Evolutionary conservation across 192 early-diverging fungal genomes (phyloP).

Genomic region (Podila epigama): DNA sequence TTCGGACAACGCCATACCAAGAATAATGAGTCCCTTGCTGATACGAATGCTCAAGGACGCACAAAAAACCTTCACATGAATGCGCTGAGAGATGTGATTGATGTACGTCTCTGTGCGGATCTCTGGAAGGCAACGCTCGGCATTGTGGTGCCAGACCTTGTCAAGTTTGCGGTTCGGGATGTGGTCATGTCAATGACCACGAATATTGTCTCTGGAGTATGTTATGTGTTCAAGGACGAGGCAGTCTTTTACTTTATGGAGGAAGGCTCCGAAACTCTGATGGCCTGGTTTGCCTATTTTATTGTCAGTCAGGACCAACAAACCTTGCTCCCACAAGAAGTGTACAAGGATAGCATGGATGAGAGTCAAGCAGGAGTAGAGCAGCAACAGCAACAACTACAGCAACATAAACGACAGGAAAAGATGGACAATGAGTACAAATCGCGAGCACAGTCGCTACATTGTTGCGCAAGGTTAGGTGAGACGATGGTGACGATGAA

Average conservation of each 20-base stretch:
- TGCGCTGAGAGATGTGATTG: neutral
- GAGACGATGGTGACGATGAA: slow-evolving; percentile 18
- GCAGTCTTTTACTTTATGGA: slow-evolving; percentile 7
- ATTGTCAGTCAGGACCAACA: slow-evolving; percentile 13
- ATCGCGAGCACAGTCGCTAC: slow-evolving; percentile 4
- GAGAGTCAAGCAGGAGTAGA: neutral
- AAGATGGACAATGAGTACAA: slow-evolving; percentile 1
- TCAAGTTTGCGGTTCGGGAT: neutral
- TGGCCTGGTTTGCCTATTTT: slow-evolving; percentile 42
- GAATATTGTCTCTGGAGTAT: slow-evolving; percentile 24
- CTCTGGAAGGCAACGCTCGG: slow-evolving; percentile 16
- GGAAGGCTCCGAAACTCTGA: slow-evolving; percentile 18
- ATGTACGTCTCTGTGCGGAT: slow-evolving; percentile 2
- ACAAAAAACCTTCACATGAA: neutral
- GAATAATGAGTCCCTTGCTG: neutral
- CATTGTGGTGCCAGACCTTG: slow-evolving; percentile 3
- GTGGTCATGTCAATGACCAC: slow-evolving; percentile 4
- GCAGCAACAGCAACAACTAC: neutral
- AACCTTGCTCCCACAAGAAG: neutral
- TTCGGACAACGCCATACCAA: neutral
- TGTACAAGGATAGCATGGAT: too few relatives aligned
- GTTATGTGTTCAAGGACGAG: slow-evolving; percentile 23
- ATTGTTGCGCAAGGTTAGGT: slow-evolving; percentile 24
- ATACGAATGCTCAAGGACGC: too few relatives aligned
- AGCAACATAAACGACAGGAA: neutral